Conservation (phyloP, 805 yeast genomes). For the Saccharomycopsis babjevae region DNA sequence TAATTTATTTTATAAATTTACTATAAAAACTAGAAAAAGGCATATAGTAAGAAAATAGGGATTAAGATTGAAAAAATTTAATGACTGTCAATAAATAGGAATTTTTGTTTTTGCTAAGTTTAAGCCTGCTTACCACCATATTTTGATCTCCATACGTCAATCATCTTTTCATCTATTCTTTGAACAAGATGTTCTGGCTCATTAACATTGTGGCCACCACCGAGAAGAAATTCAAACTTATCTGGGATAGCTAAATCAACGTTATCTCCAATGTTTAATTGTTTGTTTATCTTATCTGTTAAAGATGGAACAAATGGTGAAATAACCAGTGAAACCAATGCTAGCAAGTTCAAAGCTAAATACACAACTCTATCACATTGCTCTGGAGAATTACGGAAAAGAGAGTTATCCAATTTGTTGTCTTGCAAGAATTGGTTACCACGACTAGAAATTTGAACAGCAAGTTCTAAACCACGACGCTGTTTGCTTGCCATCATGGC, state of each 20-base stretch:
- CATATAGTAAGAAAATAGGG: too few species aligned
- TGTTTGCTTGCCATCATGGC: constrained; percentile 72
- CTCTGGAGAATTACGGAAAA: constrained; percentile 65
- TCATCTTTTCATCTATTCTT: constrained; percentile 83
- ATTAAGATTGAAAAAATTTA: too few species aligned
- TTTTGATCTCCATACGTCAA: constrained; percentile 75
- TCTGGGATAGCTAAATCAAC: constrained; percentile 59
- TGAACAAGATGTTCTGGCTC: constrained; percentile 86
- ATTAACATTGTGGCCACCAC: constrained; percentile 78
- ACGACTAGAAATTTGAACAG: constrained; percentile 83
- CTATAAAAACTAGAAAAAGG: too few species aligned
- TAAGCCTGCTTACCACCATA: constrained; percentile 67
- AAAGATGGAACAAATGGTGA: constrained; percentile 90
- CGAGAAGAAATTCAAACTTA: constrained; percentile 55
- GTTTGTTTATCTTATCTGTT: constrained; percentile 55
- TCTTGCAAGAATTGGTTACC: constrained; percentile 96
- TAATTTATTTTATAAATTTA: too few species aligned
- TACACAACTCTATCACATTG: constrained; percentile 88
- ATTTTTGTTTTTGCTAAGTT: background rate
- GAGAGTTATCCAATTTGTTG: constrained; percentile 82
- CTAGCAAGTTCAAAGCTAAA: constrained; percentile 80
- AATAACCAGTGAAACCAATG: constrained; percentile 72
- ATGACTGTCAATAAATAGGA: too few species aligned
- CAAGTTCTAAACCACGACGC: constrained; percentile 83
- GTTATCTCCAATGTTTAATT: constrained; percentile 66